These are phyloP conservation scores for Fraxinus sp. DNA, from an alignment of 305 asterid genomes.

Conservation along the genomic window DNA sequence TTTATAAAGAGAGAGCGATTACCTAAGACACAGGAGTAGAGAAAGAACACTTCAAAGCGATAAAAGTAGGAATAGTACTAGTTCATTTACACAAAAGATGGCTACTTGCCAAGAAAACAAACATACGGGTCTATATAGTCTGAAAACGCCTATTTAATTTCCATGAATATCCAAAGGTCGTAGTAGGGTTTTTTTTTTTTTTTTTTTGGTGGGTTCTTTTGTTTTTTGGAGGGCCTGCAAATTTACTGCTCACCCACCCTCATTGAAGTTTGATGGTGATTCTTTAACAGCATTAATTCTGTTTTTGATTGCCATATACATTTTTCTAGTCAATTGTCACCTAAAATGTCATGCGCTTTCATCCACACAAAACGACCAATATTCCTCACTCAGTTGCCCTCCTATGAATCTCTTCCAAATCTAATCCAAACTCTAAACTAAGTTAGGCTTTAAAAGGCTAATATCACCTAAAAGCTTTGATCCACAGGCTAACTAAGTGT, in stretches of 20 bases:
- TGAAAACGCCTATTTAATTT: too few species aligned
- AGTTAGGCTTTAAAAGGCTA: background rate
- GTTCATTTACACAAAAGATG: too few species aligned
- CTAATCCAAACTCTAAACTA: background rate
- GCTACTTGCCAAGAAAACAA: too few species aligned
- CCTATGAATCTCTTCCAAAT: background rate
- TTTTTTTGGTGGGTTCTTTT: conserved; percentile 10
- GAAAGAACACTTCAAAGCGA: too few species aligned
- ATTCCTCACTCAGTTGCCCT: background rate
- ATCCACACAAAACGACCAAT: background rate
- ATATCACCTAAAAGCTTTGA: background rate
- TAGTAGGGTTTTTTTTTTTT: background rate
- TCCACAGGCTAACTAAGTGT: background rate
- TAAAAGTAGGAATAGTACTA: too few species aligned
- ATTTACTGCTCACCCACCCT: conserved; percentile 30
- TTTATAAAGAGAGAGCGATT: too few species aligned
- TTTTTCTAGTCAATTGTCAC: background rate
- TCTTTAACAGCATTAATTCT: background rate
- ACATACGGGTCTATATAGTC: too few species aligned
- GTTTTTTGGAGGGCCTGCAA: conserved; percentile 17
- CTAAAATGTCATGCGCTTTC: background rate
- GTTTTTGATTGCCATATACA: background rate
- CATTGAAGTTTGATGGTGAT: conserved; percentile 35
- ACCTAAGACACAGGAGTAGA: too few species aligned
- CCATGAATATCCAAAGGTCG: too few species aligned